Conservation (phyloP, 2,329 filamentous ascomycete species). For the Xylariaceae sp. region DNA sequence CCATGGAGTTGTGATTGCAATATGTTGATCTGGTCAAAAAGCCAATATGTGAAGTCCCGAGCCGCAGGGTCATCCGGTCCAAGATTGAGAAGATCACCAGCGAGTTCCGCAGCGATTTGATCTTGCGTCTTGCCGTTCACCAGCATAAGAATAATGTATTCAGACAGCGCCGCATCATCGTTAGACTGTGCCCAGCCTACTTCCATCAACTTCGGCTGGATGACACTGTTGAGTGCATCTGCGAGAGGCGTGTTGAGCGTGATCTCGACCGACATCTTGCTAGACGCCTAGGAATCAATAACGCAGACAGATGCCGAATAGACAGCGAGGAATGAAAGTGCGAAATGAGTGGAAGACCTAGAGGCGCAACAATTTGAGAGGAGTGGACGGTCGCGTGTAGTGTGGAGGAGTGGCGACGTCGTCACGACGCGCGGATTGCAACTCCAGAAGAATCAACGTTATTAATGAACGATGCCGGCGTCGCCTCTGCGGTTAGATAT, state of each 20-base stretch:
- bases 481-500: background rate
- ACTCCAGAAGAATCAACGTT: conserved; percentile 1
- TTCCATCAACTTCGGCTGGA: conserved; percentile 88
- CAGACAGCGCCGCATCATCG: conserved; percentile 72
- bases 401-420: conserved; percentile 16
- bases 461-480: background rate
- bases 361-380: conserved; percentile 6
- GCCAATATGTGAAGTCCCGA: conserved; percentile 80
- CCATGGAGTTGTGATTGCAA: conserved; percentile 63
- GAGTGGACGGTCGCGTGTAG: conserved; percentile 7
- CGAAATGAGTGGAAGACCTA: background rate
- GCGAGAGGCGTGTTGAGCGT: conserved; percentile 76
- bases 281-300: background rate
- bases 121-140: conserved; percentile 91
- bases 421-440: conserved; percentile 15
- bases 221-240: conserved; percentile 72
- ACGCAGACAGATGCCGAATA: background rate
- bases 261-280: conserved; percentile 72
- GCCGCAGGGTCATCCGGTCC: conserved; percentile 78
- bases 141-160: conserved; percentile 97
- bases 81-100: conserved; percentile 78
- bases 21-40: conserved; percentile 79
- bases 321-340: background rate
- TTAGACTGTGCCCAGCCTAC: conserved; percentile 79
- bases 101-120: conserved; percentile 82